Evolutionary conservation across 345 rosid genomes (phyloP), one percentile per base, ranked within the genome.

Genomic region (Camelina laxa): DNA sequence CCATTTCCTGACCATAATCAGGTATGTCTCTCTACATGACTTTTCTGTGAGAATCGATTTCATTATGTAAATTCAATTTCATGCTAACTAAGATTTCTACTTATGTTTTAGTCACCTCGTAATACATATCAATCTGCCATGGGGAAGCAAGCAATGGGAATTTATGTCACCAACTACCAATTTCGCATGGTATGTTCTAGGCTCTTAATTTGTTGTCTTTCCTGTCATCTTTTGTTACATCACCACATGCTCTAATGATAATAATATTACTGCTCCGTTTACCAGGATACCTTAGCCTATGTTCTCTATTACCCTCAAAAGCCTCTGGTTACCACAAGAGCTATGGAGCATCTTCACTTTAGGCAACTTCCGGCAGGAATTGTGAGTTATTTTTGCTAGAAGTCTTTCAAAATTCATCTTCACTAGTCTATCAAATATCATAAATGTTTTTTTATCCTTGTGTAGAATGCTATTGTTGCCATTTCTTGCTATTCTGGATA

Each of bases 81-180:
- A 71, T 41, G 68, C 69, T 58, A 41, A 77, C 51, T 61, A 31
- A 2, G 41, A 3, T 9, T 11, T 50, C 0, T 56, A 21, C 45
- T 31, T 30, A 44, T 73, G 44, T 3, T 38, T 56, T 80, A 95
- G 99, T 95, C 99, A 56, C 97, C 97, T 2, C 97, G 99, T 92
- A 95, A 95, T 76, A 95, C 97, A 1, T 95, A 95, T 78, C 99
- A 95, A 80, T 95, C 99, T 48, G 97, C 99, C 33, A 95, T 95
- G 97, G 99, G 99, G 49, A 95, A 95, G 86, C 99, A 95, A 88
- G 97, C 99, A 45, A 92, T 95, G 97, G 99, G 99, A 73, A 90
- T 95, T 47, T 95, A 95, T 65, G 99, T 95, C 69, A 95, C 99
- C 31, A 95, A 95, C 79, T 95, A 89, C 85, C 99, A 95, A 66